Evolutionary conservation across 164 flowering plant genomes (phyloP).

Genomic region (Sedum album): DNA sequence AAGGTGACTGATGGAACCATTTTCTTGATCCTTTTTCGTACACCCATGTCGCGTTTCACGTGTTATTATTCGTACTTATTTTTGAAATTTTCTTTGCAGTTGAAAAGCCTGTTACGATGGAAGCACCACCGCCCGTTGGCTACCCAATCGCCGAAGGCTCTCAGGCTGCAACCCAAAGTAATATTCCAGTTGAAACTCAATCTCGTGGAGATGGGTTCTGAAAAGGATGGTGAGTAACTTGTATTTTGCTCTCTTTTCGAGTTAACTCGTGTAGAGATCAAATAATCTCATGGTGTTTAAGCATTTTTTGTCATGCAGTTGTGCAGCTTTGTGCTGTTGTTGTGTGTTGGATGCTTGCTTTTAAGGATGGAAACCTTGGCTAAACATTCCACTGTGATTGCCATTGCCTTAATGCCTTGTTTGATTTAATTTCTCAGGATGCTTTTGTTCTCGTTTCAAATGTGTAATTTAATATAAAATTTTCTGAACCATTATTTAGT

Average conservation of each 20-base stretch:
- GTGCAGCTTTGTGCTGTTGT: slow-evolving; percentile 30
- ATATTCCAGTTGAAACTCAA: slow-evolving; percentile 10
- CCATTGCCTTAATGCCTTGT: background rate
- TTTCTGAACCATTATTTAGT: no score
- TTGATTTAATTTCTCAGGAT: no score
- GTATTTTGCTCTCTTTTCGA: background rate
- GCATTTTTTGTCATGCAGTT: slow-evolving; percentile 13
- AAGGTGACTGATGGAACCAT: background rate
- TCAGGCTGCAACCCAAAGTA: background rate
- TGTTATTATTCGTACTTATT: background rate
- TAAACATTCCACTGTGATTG: background rate
- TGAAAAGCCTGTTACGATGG: background rate
- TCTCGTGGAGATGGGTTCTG: slow-evolving; percentile 19
- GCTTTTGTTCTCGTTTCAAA: no score
- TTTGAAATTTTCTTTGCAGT: background rate
- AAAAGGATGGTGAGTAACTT: slow-evolving; percentile 15
- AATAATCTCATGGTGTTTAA: no score
- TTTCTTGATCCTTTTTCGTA: background rate
- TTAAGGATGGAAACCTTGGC: slow-evolving; percentile 9
- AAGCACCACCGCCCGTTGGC: slow-evolving; percentile 18
- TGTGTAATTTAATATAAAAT: no score
- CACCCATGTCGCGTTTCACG: background rate
- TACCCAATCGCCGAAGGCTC: slow-evolving; percentile 13
- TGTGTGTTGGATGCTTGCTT: slow-evolving; percentile 27
- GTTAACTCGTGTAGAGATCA: background rate